Conservation (phyloP, 768 basidiomycete species). For the Termitomyces heimii region DNA sequence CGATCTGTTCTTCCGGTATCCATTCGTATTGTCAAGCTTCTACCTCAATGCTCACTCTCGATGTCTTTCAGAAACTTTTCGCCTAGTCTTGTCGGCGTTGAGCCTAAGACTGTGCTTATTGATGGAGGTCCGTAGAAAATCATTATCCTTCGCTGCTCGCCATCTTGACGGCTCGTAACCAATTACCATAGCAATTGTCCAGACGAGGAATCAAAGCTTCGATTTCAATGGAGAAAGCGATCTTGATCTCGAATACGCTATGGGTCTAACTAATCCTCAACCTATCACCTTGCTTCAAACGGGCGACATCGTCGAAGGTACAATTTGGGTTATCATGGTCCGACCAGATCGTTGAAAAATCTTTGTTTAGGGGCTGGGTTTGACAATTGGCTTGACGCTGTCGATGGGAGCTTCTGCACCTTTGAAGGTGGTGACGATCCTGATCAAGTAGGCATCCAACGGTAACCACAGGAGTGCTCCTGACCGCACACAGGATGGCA, state of each 20-base stretch:
- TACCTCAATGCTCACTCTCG: background rate
- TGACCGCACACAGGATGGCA: slow-evolving; percentile 18
- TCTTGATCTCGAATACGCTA: slow-evolving; percentile 52
- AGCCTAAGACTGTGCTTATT: slow-evolving; percentile 27
- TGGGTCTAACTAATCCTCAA: slow-evolving; percentile 38
- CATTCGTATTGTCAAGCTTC: background rate
- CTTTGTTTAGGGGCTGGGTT: slow-evolving; percentile 32
- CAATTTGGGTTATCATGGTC: background rate
- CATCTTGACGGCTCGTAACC: background rate
- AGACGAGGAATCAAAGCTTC: slow-evolving; percentile 35
- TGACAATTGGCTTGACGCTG: slow-evolving; percentile 43
- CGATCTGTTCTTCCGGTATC: slow-evolving; percentile 33
- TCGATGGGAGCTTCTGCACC: slow-evolving; percentile 38
- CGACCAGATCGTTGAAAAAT: background rate
- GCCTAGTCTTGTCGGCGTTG: slow-evolving; percentile 26
- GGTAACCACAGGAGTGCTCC: background rate
- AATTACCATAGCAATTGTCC: slow-evolving; percentile 31
- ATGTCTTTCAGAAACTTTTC: slow-evolving; percentile 26
- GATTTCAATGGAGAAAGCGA: slow-evolving; percentile 49
- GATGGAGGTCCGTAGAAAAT: slow-evolving; percentile 23
- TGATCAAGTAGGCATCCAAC: slow-evolving; percentile 14
- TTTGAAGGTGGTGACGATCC: slow-evolving; percentile 42
- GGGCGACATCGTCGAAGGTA: slow-evolving; percentile 36
- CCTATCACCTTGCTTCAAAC: slow-evolving; percentile 37
- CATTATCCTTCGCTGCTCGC: background rate